A percentile compares a stretch with the other conserved stretches of the same genome.
phyloP scores from a whole-genome alignment of 495 filamentous ascomycete genomes.

The Podospora conica region DNA sequence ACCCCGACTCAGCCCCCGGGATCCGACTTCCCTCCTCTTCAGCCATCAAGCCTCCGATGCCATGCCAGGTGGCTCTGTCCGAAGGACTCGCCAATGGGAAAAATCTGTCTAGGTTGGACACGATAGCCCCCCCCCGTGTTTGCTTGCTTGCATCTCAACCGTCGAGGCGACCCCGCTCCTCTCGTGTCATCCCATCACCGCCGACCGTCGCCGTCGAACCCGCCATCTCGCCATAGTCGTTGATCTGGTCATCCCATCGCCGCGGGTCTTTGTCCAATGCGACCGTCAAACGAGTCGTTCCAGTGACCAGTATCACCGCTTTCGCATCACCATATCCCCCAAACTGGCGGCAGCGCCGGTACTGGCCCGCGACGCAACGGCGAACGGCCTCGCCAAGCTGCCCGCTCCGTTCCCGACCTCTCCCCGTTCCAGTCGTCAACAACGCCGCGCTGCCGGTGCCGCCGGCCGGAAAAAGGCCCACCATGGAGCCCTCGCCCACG shows the following conservation, averaged over 20 bases:
- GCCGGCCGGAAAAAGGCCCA: background rate
- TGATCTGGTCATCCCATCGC: background rate
- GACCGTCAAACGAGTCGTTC: background rate
- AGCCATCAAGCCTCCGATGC: background rate
- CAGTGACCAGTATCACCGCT: background rate
- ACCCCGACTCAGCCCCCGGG: background rate
- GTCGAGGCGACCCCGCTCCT: background rate
- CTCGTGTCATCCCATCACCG: background rate
- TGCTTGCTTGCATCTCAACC: background rate
- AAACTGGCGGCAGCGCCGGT: background rate
- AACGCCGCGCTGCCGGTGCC: background rate
- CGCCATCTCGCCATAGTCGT: background rate
- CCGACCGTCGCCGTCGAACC: background rate
- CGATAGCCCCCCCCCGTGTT: background rate
- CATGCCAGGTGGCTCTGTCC: background rate
- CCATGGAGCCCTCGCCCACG: background rate
- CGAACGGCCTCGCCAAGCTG: background rate
- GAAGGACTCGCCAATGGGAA: background rate
- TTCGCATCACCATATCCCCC: background rate
- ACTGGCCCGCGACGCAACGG: background rate
- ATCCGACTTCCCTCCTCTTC: background rate
- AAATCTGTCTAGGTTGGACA: too few relatives aligned
- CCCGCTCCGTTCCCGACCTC: background rate
- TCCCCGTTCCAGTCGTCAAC: background rate
- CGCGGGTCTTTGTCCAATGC: background rate